Evolutionary conservation across 441 rosid species (phyloP).

Genomic region (Erodium texanum): DNA sequence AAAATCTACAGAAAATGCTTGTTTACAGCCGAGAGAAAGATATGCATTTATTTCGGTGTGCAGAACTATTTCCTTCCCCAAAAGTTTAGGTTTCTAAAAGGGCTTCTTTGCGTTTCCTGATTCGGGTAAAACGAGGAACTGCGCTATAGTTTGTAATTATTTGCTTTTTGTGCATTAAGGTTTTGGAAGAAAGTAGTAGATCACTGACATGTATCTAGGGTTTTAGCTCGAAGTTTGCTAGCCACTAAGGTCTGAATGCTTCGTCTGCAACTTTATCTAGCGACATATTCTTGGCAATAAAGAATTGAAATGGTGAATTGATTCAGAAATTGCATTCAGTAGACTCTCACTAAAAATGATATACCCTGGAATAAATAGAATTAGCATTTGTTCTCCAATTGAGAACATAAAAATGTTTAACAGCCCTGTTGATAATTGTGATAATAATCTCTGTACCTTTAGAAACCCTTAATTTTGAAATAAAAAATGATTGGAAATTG

Average conservation of each 20-base stretch:
- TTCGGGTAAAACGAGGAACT: not conserved
- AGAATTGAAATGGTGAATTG: not conserved
- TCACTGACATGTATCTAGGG: not conserved
- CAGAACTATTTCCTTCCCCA: not conserved
- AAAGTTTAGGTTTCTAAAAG: not conserved
- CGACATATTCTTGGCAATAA: not conserved
- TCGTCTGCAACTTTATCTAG: not conserved
- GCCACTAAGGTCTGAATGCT: not conserved
- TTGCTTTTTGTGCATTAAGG: not conserved
- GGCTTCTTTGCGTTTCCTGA: not conserved
- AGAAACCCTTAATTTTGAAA: not conserved
- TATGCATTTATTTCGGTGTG: no score
- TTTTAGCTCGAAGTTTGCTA: not conserved
- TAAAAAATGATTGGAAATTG: not conserved
- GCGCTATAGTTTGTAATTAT: not conserved
- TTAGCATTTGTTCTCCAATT: not conserved
- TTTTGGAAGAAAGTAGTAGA: not conserved
- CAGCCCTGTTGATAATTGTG: not conserved
- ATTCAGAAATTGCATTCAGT: not conserved
- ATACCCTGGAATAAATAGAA: not conserved
- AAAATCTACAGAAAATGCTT: no score
- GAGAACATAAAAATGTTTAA: not conserved
- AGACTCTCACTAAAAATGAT: not conserved
- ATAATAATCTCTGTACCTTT: no score
- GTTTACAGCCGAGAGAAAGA: no score